These are phyloP conservation scores for Pyricularia pennisetigena DNA, from an alignment of 2,329 filamentous ascomycete genomes.

Conservation along the genomic window DNA sequence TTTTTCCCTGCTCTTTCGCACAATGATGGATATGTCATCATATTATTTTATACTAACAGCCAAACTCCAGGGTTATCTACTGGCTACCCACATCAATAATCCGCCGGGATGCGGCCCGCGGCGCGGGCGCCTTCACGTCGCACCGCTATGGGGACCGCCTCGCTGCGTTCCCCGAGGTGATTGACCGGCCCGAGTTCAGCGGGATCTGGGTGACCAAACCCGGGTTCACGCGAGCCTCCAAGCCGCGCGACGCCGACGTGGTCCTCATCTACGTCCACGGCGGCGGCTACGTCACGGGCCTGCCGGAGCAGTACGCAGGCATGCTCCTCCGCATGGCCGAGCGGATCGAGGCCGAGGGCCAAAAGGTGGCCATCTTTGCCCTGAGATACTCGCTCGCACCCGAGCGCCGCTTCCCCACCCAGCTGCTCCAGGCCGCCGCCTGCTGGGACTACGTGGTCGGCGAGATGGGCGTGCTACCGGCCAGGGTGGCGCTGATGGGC, in stretches of 20 bases:
- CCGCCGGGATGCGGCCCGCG: not conserved
- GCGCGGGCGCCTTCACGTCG: not conserved
- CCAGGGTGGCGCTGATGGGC: not conserved
- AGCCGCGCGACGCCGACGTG: not conserved
- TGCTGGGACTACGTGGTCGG: not conserved
- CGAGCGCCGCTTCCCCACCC: not conserved
- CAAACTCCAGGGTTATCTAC: not conserved
- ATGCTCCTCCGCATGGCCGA: not conserved
- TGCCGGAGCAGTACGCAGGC: not conserved
- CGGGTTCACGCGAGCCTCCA: not conserved
- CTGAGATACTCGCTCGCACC: not conserved
- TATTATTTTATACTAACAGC: not conserved
- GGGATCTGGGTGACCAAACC: slow-evolving; percentile 4
- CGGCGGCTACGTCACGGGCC: not conserved
- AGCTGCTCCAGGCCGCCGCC: not conserved
- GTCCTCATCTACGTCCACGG: not conserved
- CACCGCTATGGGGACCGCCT: not conserved
- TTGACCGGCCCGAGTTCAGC: not conserved
- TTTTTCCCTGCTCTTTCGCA: not conserved
- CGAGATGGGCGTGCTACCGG: not conserved
- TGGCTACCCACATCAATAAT: not conserved
- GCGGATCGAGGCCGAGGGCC: not conserved
- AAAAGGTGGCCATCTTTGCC: not conserved
- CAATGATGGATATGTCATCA: not conserved
- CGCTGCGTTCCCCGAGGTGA: not conserved